Percentiles rank a stretch among this genome's conserved stretches.
These are phyloP conservation scores for Pichiaceae sp. DNA, from an alignment of 1,139 yeast genomes.

Conservation along the genomic window DNA sequence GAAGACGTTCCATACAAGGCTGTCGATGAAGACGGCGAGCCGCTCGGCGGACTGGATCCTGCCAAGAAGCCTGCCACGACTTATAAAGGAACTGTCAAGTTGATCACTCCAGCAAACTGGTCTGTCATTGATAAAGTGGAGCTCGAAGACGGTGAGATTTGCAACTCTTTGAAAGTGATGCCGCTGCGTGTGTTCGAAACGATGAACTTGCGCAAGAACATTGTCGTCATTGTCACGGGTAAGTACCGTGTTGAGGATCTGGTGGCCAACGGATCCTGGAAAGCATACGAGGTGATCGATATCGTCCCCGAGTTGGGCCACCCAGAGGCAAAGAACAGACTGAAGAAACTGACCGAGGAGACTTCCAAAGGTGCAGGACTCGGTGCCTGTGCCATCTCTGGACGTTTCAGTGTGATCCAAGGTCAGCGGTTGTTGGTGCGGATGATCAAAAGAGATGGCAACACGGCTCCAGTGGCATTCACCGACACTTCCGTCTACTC, in stretches of 20 bases:
- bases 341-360: conserved; percentile 71
- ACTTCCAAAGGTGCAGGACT: conserved; percentile 82
- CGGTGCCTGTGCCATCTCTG: conserved; percentile 71
- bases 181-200: conserved; percentile 39
- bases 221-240: conserved; percentile 73
- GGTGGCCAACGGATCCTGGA: conserved; percentile 73
- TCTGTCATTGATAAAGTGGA: conserved; percentile 62
- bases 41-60: conserved; percentile 51
- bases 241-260: conserved; percentile 75
- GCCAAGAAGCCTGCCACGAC: conserved; percentile 29
- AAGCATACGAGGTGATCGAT: conserved; percentile 66
- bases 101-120: conserved; percentile 75
- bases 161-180: conserved; percentile 50
- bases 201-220: conserved; percentile 39
- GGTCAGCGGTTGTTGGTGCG: conserved; percentile 82
- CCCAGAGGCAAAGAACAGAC: conserved; percentile 76
- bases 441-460: conserved; percentile 64
- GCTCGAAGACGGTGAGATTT: conserved; percentile 60
- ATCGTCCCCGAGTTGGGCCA: conserved; percentile 86
- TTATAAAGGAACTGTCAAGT: conserved; percentile 38
- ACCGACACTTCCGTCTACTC: conserved; percentile 76
- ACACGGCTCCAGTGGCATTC: conserved; percentile 88
- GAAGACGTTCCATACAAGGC: conserved; percentile 55
- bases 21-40: conserved; percentile 67
- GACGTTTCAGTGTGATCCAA: conserved; percentile 76